These are phyloP conservation scores for Lactifluus subvellereus DNA, from an alignment of 768 basidiomycete species.

Conservation along the genomic window DNA sequence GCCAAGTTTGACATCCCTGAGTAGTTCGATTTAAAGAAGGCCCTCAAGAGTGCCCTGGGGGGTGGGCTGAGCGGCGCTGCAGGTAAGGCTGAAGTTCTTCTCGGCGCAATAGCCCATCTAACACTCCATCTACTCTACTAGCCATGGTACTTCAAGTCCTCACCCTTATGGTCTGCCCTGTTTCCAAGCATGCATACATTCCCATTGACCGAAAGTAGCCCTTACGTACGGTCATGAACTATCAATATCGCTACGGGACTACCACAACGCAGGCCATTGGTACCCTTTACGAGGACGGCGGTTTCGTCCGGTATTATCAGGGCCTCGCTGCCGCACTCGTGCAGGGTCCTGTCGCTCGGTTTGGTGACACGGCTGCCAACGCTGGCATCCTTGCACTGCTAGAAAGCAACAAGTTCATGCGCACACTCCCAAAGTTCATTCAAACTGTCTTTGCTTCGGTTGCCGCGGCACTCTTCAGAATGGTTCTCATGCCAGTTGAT, in stretches of 20 bases:
- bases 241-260: constrained; percentile 87
- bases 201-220: constrained; percentile 43
- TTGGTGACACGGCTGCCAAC: constrained; percentile 95
- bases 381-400: constrained; percentile 86
- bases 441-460: constrained; percentile 78
- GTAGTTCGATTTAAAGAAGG: constrained; percentile 75
- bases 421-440: constrained; percentile 50
- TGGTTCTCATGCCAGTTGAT: constrained; percentile 89
- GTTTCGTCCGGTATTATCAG: constrained; percentile 80
- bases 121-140: constrained; percentile 25
- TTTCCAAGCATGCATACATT: constrained; percentile 14
- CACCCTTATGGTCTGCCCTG: constrained; percentile 57
- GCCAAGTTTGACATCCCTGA: neutral
- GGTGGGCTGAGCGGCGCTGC: constrained; percentile 89
- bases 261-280: constrained; percentile 55
- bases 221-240: constrained; percentile 97
- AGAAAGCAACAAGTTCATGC: constrained; percentile 67
- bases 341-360: constrained; percentile 79
- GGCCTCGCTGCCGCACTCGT: constrained; percentile 81
- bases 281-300: constrained; percentile 73
- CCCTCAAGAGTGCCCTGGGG: constrained; percentile 78
- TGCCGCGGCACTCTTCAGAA: constrained; percentile 79
- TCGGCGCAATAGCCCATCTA: neutral
- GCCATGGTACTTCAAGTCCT: constrained; percentile 96
- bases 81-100: constrained; percentile 37